These are phyloP conservation scores for Mycena vitilis DNA, from an alignment of 768 basidiomycete species.

Conservation along the genomic window DNA sequence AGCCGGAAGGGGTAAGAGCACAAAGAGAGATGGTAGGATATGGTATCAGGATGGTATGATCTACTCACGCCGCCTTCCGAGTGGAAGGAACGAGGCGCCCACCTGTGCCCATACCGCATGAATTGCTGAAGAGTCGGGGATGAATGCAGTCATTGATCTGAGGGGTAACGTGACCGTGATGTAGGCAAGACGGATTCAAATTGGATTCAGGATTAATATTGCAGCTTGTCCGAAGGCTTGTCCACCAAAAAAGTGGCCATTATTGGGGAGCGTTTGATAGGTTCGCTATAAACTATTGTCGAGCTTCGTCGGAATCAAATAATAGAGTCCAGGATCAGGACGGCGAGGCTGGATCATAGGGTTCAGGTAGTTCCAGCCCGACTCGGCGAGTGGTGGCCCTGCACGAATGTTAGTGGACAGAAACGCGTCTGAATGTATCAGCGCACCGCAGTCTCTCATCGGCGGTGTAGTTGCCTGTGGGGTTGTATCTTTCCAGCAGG, in stretches of 20 bases:
- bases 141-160: too few species aligned
- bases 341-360: conserved; percentile 42
- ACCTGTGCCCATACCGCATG: not conserved
- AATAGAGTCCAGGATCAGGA: not conserved
- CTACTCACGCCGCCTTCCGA: not conserved
- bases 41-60: conserved; percentile 1
- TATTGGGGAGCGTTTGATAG: too few species aligned
- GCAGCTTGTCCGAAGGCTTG: too few species aligned
- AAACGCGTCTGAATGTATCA: not conserved
- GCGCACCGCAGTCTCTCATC: conserved; percentile 77
- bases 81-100: not conserved
- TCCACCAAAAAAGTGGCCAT: too few species aligned
- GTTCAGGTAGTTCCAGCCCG: conserved; percentile 84
- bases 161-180: conserved; percentile 26
- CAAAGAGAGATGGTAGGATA: not conserved
- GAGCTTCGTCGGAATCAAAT: not conserved
- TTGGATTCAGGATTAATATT: too few species aligned
- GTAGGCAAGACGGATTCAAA: too few species aligned
- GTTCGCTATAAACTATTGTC: too few species aligned
- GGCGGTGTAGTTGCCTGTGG: conserved; percentile 79
- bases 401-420: conserved; percentile 2
- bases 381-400: conserved; percentile 86
- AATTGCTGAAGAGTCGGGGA: not conserved
- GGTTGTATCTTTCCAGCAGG: conserved; percentile 90
- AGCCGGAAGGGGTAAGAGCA: too few species aligned